Evolutionary conservation across 2,329 filamentous ascomycete species (phyloP), one percentile per base, ranked within the genome.

Genomic region (Cladosporium sp.): DNA sequence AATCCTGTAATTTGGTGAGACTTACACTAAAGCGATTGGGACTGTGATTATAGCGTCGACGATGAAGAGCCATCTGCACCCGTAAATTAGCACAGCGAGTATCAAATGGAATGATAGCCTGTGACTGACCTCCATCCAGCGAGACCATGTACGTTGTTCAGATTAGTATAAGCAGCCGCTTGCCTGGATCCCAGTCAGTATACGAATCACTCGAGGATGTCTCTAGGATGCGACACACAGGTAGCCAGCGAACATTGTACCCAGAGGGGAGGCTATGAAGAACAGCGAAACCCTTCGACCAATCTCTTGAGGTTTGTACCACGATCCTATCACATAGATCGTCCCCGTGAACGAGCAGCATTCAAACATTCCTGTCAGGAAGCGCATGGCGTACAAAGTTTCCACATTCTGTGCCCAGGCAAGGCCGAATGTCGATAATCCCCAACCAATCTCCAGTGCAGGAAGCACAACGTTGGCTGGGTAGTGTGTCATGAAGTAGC

Each of bases 271-370:
- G 1, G 84, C 86, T 1, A 85, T 82, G 1, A 86, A 87, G 74
- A 89, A 89, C 64, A 90, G 83, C 8, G 85, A 86, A 32, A 80
- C 84, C 4, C 87, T 80, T 73, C 88, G 88, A 4, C 86, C 87
- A 0, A 89, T 82, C 74, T 89, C 87, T 18, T 80, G 77, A 62
- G 83, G 81, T 0, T 83, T 88, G 72, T 88, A 88, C 87, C 86
- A 88, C 0, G 83, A 84, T 1, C 86, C 86, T 0, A 88, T 80
- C 65, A 88, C 83, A 68, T 87, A 88, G 68, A 87, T 85, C 0
- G 85, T 81, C 18, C 85, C 85, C 8, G 34, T 41, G 34, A 59
- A 59, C 12, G 34, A 59, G 14, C 55, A 59, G 34, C 55, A 59
- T 14, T 59, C 55, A 26, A 54, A 54, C 51, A 54, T 54, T 2